Evolutionary conservation across 169 alveolate genomes (phyloP), one percentile per base, ranked within the genome.

Genomic region (Cryptosporidium tyzzeri): DNA sequence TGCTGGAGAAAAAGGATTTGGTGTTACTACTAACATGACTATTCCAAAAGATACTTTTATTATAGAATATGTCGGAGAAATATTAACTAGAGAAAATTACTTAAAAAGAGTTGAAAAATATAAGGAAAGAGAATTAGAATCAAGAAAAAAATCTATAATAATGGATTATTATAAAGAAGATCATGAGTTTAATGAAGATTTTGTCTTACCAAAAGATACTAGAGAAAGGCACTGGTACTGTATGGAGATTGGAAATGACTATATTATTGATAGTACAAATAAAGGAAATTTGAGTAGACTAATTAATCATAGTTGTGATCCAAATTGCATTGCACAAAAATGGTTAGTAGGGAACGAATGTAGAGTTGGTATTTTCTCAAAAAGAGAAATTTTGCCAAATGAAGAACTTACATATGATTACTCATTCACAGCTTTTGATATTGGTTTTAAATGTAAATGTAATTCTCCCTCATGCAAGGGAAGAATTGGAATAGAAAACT

Each of bases 221-320:
- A 91, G 67, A 67, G 67, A 58, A 75, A 70, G 73, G 58, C 97
- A 95, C 74, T 95, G 97, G 97, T 95, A 95, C 75, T 85, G 93
- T 29, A 93, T 95, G 96, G 94, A 95, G 91, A 87, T 95, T 33
- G 94, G 93, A 70, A 92, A 93, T 50, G 97, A 94, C 31, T 97
- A 96, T 53, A 97, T 97, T 39, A 97, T 98, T 80, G 99, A 98
- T 92, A 97, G 99, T 62, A 97, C 99, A 55, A 93, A 93, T 61
- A 93, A 95, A 93, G 99, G 99, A 39, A 97, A 97, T 93, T 92
- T 97, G 44, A 98, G 99, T 2, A 92, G 99, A 80, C 97, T 98
- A 91, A 97, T 98, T 14, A 98, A 98, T 93, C 99, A 98, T 91
- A 96, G 99, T 26, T 98, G 99, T 92, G 99, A 97, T 41, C 99